A percentile compares a stretch with the other conserved stretches of the same genome.
Conservation (phyloP, 768 basidiomycete genomes). For the Crassisporium funariophilum region DNA sequence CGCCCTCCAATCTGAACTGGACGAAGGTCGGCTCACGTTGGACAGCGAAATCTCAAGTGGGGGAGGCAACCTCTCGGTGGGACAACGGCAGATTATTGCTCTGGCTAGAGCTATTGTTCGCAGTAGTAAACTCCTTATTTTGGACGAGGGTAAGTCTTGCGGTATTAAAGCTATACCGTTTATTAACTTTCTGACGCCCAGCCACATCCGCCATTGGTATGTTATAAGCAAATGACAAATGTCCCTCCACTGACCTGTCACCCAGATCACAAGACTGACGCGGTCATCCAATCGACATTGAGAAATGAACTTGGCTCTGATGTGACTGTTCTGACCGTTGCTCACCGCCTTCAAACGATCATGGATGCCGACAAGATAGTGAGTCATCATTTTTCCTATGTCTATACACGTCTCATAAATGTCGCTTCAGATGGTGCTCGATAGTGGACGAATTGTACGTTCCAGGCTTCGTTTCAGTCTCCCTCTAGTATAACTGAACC, state of each 20-base stretch:
- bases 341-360: conserved; percentile 67
- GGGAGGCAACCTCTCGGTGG: conserved; percentile 72
- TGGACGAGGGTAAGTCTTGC: conserved; percentile 53
- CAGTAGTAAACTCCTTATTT: conserved; percentile 56
- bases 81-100: conserved; percentile 71
- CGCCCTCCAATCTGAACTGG: conserved; percentile 38
- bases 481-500: background rate
- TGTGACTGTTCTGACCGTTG: conserved; percentile 64
- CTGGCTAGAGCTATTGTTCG: conserved; percentile 62
- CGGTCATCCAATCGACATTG: conserved; percentile 69
- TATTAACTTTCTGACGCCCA: conserved; percentile 10
- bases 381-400: conserved; percentile 14
- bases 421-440: conserved; percentile 44
- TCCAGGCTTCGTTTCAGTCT: background rate
- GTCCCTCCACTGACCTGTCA: conserved; percentile 4
- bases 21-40: conserved; percentile 50
- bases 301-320: conserved; percentile 62
- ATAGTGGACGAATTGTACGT: conserved; percentile 42
- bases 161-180: conserved; percentile 12
- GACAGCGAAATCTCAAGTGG: conserved; percentile 48
- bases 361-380: conserved; percentile 62
- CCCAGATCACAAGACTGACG: conserved; percentile 59
- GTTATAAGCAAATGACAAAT: conserved; percentile 1
- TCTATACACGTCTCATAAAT: background rate
- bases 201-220: conserved; percentile 50